Evolutionary conservation across 345 rosid genomes (phyloP), one percentile per base, ranked within the genome.

Genomic region (Nasturtium officinale): DNA sequence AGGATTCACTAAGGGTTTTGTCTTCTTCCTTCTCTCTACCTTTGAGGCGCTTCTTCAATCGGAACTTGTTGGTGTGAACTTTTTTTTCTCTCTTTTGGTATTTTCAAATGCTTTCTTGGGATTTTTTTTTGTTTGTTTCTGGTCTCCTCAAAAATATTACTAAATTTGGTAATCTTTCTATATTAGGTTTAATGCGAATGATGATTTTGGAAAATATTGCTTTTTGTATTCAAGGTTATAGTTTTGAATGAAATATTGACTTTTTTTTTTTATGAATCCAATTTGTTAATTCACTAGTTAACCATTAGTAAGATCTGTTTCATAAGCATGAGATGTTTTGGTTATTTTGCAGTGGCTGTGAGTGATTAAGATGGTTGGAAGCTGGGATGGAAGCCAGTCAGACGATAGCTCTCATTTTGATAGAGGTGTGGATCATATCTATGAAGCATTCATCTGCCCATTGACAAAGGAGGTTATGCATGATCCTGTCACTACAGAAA

Each of bases 361-460:
- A 29, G 42, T 51, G 54, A 37, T n/a, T 20, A 77, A 58, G 65
- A 91, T 91, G 95, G 83, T 76, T 42, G 91, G 84, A 74, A 87
- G 84, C 81, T 84, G 84, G 90, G 96, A 88, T 30, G 88, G 86
- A 80, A 85, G 90, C 82, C 86, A 86, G 63, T 91, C 96, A 7
- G 96, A 95, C 33, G 99, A 87, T 42, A 95, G 93, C 83, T 69
- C 81, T 79, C 86, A 83, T 5, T 84, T 87, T 25, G 99, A 88
- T 56, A 83, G 90, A 75, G 87, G 82, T 12, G 62, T 86, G 6
- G 99, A 91, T 73, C 96, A 93, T 54, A 75, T 91, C 60, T 95
- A 95, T 38, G 99, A 95, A 78, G 76, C 99, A 55, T 90, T 95
- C 78, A 82, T 95, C 64, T 95, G 99, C 78, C 96, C 99, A 9